Base-by-base conservation (phyloP, 2,329 filamentous ascomycete species). In the Diplodia sapinea region DNA sequence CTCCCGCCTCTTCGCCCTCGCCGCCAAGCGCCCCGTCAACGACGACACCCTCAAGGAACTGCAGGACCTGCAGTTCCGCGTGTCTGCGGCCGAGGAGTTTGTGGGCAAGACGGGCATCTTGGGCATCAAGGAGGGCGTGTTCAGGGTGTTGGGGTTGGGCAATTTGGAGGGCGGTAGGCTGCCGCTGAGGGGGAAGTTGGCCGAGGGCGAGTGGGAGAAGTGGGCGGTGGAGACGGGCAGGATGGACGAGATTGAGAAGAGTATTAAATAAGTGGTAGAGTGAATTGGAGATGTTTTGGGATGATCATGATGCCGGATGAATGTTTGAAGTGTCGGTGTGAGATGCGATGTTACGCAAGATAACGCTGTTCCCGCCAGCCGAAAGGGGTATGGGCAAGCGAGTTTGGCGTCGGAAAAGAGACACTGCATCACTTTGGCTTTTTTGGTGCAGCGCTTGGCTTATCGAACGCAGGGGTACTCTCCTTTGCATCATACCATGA, bases 91-190 rank as follows among this genome's bases (percentile, higher is more conserved):
- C 61, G 86, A 89, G 76, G 86, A 88, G 76, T 73, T 88, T 49
- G 81, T 89, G 31, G 86, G 82, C 0, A 81, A 77, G 68, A 85
- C 81, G 74, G 86, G 86, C 0, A 84, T 83, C 0, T 81, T 88
- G 0, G 87, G 87, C 1, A 86, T 88, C 73, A 87, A 87, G 74
- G 87, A 89, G 77, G 85, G 83, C 0, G 79, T 85, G 20, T 82
- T 81, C 61, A 77, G 86, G 62, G 74, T 87, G 23, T 79, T 85
- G 71, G 82, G 84, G 0, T 79, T 88, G 65, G 87, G 87, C 1
- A 83, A 85, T 69, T 74, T 76, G 56, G 85, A 86, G 65, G 86
- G 86, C 15, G 85, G 82, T 3, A 80, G 88, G 67, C 73, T 90
- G 70, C 88, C 88, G 2, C 78, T 90, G 47, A 77, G 80, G 47